These are phyloP conservation scores for Monosporozyma aquatica DNA, from an alignment of 805 yeast genomes.

Conservation along the genomic window DNA sequence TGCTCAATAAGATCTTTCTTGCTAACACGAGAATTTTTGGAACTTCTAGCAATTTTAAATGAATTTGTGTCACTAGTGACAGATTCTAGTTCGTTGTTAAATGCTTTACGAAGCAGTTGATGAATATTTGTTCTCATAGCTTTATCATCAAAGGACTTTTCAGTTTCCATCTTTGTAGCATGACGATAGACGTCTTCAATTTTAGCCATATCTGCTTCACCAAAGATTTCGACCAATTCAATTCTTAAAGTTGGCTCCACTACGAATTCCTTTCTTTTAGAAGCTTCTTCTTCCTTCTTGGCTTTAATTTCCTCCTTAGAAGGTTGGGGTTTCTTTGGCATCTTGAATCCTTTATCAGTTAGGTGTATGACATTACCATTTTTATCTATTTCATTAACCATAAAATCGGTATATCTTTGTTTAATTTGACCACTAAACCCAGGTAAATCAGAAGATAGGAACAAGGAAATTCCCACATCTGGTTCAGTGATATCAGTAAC, in stretches of 20 bases:
- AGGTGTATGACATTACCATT: slow-evolving; percentile 68
- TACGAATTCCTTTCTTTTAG: slow-evolving; percentile 31
- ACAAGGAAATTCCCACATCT: slow-evolving; percentile 85
- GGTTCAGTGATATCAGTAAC: slow-evolving; percentile 47
- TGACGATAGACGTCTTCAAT: slow-evolving; percentile 47
- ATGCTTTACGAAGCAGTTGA: slow-evolving; percentile 62
- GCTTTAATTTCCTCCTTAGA: slow-evolving; percentile 33
- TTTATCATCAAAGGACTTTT: slow-evolving; percentile 53
- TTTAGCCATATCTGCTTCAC: slow-evolving; percentile 48
- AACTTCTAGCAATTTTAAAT: slow-evolving; percentile 52
- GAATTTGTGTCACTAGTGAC: slow-evolving; percentile 61
- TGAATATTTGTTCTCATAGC: slow-evolving; percentile 70
- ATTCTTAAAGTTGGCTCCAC: slow-evolving; percentile 39
- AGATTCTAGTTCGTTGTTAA: slow-evolving; percentile 67
- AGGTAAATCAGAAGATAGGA: slow-evolving; percentile 39
- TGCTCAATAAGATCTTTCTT: slow-evolving; percentile 32
- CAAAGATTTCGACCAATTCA: slow-evolving; percentile 45
- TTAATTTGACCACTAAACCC: slow-evolving; percentile 79
- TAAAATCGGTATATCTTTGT: slow-evolving; percentile 85
- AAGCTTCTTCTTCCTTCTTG: slow-evolving; percentile 25
- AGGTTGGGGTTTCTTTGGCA: slow-evolving; percentile 41
- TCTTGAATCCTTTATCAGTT: slow-evolving; percentile 60
- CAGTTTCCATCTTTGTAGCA: slow-evolving; percentile 52
- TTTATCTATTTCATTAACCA: slow-evolving; percentile 77
- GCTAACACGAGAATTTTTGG: slow-evolving; percentile 33